These are phyloP conservation scores for Geotrichum ghanense DNA, from an alignment of 805 yeast species.

Conservation along the genomic window DNA sequence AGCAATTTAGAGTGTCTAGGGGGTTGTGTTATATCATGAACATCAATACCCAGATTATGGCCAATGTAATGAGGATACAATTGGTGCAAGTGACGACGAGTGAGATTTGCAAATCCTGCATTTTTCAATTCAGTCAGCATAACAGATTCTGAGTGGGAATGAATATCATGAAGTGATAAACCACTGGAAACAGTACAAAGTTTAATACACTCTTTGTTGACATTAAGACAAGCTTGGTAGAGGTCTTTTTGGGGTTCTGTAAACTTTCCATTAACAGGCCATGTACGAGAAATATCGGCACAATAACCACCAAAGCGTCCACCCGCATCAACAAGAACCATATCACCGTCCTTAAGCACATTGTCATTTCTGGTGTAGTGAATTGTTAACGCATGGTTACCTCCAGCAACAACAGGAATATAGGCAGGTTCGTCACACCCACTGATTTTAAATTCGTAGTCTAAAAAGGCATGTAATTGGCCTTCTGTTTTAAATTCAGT, in stretches of 20 bases:
- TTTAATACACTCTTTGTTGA: slow-evolving; percentile 67
- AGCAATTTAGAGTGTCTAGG: slow-evolving; percentile 44
- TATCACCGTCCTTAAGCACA: slow-evolving; percentile 58
- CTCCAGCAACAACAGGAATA: slow-evolving; percentile 94
- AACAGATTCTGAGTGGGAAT: slow-evolving; percentile 48
- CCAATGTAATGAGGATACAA: slow-evolving; percentile 93
- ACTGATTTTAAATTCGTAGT: slow-evolving; percentile 68
- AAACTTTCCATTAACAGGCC: slow-evolving; percentile 81
- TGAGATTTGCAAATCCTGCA: slow-evolving; percentile 45
- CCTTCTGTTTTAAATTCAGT: slow-evolving; percentile 52
- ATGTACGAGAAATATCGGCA: slow-evolving; percentile 90
- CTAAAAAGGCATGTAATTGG: slow-evolving; percentile 67
- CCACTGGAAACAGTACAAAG: slow-evolving; percentile 45
- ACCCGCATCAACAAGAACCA: slow-evolving; percentile 91
- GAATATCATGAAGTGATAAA: slow-evolving; percentile 61
- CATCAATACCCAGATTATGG: slow-evolving; percentile 87
- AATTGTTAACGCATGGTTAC: slow-evolving; percentile 77
- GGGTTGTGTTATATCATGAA: slow-evolving; percentile 28
- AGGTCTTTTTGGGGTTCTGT: slow-evolving; percentile 70
- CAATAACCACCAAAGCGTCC: slow-evolving; percentile 91
- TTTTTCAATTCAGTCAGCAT: slow-evolving; percentile 57
- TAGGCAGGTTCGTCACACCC: slow-evolving; percentile 90
- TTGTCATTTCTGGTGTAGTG: slow-evolving; percentile 94
- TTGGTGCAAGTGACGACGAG: slow-evolving; percentile 22
- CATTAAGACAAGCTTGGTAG: slow-evolving; percentile 78